Evolutionary conservation across 441 rosid species (phyloP).

Genomic region (Pelargonium fulgidum): DNA sequence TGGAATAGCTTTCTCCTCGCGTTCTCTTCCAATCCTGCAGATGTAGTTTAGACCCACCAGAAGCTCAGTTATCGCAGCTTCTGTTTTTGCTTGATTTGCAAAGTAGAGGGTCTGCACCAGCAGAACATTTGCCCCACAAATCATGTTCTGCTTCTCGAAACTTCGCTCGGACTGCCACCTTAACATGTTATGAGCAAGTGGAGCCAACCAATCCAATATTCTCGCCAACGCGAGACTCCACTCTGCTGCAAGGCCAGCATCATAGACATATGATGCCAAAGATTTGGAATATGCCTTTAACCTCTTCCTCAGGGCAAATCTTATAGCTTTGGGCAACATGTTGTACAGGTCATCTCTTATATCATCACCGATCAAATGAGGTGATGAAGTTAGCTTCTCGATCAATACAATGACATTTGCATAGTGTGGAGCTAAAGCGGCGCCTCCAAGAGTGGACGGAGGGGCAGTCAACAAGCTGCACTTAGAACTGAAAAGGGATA

Average conservation of each 20-base stretch:
- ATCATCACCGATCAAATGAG: slow-evolving; percentile 40
- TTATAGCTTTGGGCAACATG: slow-evolving; percentile 44
- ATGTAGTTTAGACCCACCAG: slow-evolving; percentile 52
- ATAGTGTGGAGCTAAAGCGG: slow-evolving; percentile 52
- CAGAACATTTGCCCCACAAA: slow-evolving; percentile 39
- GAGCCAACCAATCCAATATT: slow-evolving; percentile 55
- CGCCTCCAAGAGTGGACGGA: slow-evolving; percentile 45
- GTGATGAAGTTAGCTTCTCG: slow-evolving; percentile 47
- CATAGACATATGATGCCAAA: slow-evolving; percentile 28
- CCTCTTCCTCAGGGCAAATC: slow-evolving; percentile 34
- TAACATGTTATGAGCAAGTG: slow-evolving; percentile 50
- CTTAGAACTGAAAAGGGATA: slow-evolving; percentile 32
- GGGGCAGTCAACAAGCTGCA: slow-evolving; percentile 33
- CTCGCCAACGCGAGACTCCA: slow-evolving; percentile 36
- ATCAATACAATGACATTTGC: slow-evolving; percentile 46
- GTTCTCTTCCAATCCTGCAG: slow-evolving; percentile 31
- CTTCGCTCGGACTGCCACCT: slow-evolving; percentile 55
- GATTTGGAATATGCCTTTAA: slow-evolving; percentile 31
- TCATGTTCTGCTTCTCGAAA: slow-evolving; percentile 45
- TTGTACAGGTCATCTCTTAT: slow-evolving; percentile 48
- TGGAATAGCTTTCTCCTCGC: slow-evolving; percentile 15
- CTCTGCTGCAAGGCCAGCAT: slow-evolving; percentile 36
- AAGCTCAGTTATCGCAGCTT: slow-evolving; percentile 53
- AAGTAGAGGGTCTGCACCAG: slow-evolving; percentile 56
- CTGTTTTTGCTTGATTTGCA: slow-evolving; percentile 54